Base-by-base conservation (phyloP, 805 yeast genomes). In the Candida takata region DNA sequence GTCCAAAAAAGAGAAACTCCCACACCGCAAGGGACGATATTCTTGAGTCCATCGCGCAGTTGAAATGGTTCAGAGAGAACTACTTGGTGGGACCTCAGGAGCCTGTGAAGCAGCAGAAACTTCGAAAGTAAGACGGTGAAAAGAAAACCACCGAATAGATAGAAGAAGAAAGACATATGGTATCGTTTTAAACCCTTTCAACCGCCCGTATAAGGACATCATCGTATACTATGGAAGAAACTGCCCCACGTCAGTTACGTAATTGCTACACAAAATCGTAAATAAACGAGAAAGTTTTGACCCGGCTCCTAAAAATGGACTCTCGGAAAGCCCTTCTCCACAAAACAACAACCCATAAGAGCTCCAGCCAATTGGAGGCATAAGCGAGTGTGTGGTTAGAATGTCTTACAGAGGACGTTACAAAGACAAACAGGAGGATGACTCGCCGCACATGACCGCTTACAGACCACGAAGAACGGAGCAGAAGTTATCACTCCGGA, bases 11-110 rank as follows among this genome's bases (percentile, higher is more conserved):
- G 60, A 61, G 60, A 33, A 68, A 72, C 15, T 70, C 70, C 1
- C 99, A 92, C 58, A 90, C 97, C 0, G 98, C 99, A 0, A 74
- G 72, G 44, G 68, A 77, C 12, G 99, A 92, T 57, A 92, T 92
- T 32, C 48, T 84, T 33, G 98, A 92, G 57, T 84, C 95, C 50
- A 90, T 92, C 28, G 72, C 60, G 8, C 95, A 92, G 57, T 64
- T 92, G 53, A 70, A 65, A 45, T 92, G 87, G 84, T 85, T 80
- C 57, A 61, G 71, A 38, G 74, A 79, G 14, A 64, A 82, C 50
- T 87, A 84, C 54, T 68, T 83, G 41, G 57, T 61, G 21, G 45
- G 35, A 13, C 14, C 27, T 9, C 14, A 8, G 4, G 19, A 30
- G 11, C 27, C 33, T 21, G 33, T 15, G 27, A 30, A 30, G 33